A percentile compares a stretch with the other conserved stretches of the same genome.
These are phyloP conservation scores for Ambispora gerdemannii DNA, from an alignment of 192 early-diverging fungal genomes.

Conservation along the genomic window DNA sequence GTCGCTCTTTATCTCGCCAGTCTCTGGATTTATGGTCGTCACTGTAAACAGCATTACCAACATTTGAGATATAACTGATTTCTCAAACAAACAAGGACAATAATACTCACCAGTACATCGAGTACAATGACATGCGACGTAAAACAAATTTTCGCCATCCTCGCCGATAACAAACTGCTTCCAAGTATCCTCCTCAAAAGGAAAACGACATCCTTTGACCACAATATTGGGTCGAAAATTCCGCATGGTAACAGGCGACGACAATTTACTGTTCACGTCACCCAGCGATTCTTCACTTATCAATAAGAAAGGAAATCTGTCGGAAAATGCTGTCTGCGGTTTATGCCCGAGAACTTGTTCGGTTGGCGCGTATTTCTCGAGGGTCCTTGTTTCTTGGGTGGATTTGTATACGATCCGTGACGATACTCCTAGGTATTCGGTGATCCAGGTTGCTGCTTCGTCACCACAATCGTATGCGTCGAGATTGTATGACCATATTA, in stretches of 20 bases:
- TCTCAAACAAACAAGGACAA: neutral
- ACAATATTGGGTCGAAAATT: slow-evolving; percentile 83
- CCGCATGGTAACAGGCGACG: slow-evolving; percentile 41
- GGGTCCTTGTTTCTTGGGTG: slow-evolving; percentile 34
- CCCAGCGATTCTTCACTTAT: slow-evolving; percentile 53
- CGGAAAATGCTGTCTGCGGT: slow-evolving; percentile 70
- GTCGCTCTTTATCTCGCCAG: slow-evolving; percentile 48
- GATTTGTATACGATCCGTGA: slow-evolving; percentile 52
- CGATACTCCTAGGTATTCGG: slow-evolving; percentile 42
- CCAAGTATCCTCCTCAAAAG: slow-evolving; percentile 75
- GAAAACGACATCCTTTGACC: slow-evolving; percentile 38
- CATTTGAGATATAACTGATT: neutral
- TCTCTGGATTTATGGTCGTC: slow-evolving; percentile 53
- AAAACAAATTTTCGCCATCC: slow-evolving; percentile 38
- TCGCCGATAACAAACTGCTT: slow-evolving; percentile 38
- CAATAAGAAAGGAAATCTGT: slow-evolving; percentile 72
- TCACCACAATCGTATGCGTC: slow-evolving; percentile 64
- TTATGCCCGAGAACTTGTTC: slow-evolving; percentile 31
- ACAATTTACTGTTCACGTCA: slow-evolving; percentile 61
- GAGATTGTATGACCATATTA: slow-evolving; percentile 42
- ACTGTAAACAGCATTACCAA: slow-evolving; percentile 27
- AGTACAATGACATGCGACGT: slow-evolving; percentile 53
- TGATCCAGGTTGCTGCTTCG: slow-evolving; percentile 56
- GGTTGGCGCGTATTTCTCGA: slow-evolving; percentile 49
- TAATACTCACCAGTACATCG: slow-evolving; percentile 40